Base-by-base conservation (phyloP, 108 stramenopile species). In the Bacterosira constricta region DNA sequence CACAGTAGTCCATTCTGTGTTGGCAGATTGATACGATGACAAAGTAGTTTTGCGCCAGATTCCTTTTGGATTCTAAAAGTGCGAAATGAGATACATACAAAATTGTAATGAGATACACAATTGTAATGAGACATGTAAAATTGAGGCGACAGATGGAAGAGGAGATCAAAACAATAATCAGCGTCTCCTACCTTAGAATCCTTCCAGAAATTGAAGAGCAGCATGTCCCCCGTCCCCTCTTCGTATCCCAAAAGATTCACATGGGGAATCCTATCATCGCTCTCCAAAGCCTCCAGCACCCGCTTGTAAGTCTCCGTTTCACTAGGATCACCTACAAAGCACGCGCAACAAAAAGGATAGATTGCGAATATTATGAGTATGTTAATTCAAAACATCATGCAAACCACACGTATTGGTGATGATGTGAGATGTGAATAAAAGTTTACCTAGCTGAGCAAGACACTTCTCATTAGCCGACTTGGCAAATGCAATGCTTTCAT, bases 11-110 rank as follows among this genome's bases (percentile, higher is more conserved):
- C 96, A 97, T 66, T 89, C 69, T 1, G 75, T 44, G 25, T 53
- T 54, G 3, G 67, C 63, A 32, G 76, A 77, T 62, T 83, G 75
- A 80, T 90, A 95, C 41, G 77, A 80, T 6, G 70, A 34, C 59
- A 92, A 30, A 2, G 90, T 88, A 9, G 86, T 86, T 59, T 93
- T 81, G 4, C 96, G 71, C 94, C 91, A 93, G 0, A 97, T 60
- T 34, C 95, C 96, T 55, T 91, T 88, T 13, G 88, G 86, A 64
- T 90, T 88, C 51, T 79, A 30, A 13, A 21, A 9, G 20, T 12
- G n/a, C n/a, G 17, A 41, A 11, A 30, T 23, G 17, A 29, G 7
- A 50, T 1, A 32, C 15, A 12, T 32, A 1, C 4, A 18, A 36
- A 72, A 29, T 61, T n/a, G n/a, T 8, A 61, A 17, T 47, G 45